Percentiles rank a stretch among this genome's conserved stretches.
Evolutionary conservation across 2,329 filamentous ascomycete genomes (phyloP).

Genomic region (Fusarium cicatricum): DNA sequence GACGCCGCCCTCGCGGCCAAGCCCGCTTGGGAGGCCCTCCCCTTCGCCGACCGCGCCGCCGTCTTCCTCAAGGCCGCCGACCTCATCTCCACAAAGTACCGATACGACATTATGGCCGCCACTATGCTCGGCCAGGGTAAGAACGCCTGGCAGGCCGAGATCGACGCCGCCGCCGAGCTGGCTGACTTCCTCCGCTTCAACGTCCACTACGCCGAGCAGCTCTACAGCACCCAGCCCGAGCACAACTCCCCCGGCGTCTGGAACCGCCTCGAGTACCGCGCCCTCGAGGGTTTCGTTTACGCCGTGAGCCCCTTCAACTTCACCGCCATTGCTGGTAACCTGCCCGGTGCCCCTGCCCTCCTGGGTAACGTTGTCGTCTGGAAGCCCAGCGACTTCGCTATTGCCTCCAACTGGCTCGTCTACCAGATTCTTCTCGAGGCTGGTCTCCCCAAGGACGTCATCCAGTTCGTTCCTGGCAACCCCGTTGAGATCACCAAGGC

Average conservation of each 20-base stretch:
- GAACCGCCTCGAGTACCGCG: conserved; percentile 90
- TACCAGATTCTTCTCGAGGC: conserved; percentile 93
- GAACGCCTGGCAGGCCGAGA: conserved; percentile 99
- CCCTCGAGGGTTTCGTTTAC: conserved; percentile 95
- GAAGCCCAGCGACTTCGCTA: conserved; percentile 92
- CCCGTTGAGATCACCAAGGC: conserved; percentile 83
- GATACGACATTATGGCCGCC: conserved; percentile 94
- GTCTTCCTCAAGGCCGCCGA: conserved; percentile 97
- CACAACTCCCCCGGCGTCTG: conserved; percentile 86
- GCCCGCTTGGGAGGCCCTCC: conserved; percentile 82
- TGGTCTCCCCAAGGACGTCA: conserved; percentile 86
- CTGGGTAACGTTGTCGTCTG: conserved; percentile 95
- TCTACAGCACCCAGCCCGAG: conserved; percentile 86
- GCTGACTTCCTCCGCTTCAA: conserved; percentile 95
- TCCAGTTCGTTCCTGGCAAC: conserved; percentile 93
- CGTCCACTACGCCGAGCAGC: conserved; percentile 90
- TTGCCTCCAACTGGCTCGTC: conserved; percentile 90
- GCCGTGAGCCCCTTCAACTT: conserved; percentile 97
- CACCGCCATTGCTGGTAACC: conserved; percentile 90
- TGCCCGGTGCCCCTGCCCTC: conserved; percentile 82
- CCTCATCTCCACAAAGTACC: conserved; percentile 88
- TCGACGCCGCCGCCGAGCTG: conserved; percentile 91
- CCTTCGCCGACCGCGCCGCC: conserved; percentile 89
- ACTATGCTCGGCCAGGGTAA: conserved; percentile 98
- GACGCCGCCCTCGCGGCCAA: conserved; percentile 87